Conservation (phyloP, 768 basidiomycete species). For the Agaricus blazei region DNA sequence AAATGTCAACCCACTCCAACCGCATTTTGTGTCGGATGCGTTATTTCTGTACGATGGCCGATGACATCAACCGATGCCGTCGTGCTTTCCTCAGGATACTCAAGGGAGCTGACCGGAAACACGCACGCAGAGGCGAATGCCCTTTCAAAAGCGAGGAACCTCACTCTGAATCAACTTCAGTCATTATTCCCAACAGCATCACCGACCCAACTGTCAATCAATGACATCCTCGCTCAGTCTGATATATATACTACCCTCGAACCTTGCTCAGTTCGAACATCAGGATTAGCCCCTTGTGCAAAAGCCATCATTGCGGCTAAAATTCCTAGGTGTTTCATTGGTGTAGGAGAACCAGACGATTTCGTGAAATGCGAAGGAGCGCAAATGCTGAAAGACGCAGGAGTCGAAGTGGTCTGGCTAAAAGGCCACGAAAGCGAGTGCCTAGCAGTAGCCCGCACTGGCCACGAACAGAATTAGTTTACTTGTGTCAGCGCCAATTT, state of each 20-base stretch:
- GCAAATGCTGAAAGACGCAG: slow-evolving; percentile 59
- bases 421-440: slow-evolving; percentile 75
- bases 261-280: slow-evolving; percentile 88
- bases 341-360: slow-evolving; percentile 87
- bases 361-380: slow-evolving; percentile 94
- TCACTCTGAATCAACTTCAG: slow-evolving; percentile 39
- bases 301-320: slow-evolving; percentile 71
- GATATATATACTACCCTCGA: slow-evolving; percentile 96
- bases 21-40: slow-evolving; percentile 91
- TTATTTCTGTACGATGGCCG: slow-evolving; percentile 52
- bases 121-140: slow-evolving; percentile 98
- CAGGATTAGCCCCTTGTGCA: slow-evolving; percentile 82
- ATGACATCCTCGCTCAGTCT: slow-evolving; percentile 49
- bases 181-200: slow-evolving; percentile 33
- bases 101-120: slow-evolving; percentile 88
- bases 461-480: slow-evolving; percentile 23
- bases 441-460: slow-evolving; percentile 70
- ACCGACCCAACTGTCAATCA: slow-evolving; percentile 27
- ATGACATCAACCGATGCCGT: slow-evolving; percentile 31
- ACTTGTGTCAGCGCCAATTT: neutral
- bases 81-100: slow-evolving; percentile 77
- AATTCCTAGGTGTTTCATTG: slow-evolving; percentile 78
- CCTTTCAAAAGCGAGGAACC: slow-evolving; percentile 58
- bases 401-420: slow-evolving; percentile 73
- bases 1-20: slow-evolving; percentile 65